phyloP scores from a whole-genome alignment of 108 stramenopile species.

The Cyclotella atomus region DNA sequence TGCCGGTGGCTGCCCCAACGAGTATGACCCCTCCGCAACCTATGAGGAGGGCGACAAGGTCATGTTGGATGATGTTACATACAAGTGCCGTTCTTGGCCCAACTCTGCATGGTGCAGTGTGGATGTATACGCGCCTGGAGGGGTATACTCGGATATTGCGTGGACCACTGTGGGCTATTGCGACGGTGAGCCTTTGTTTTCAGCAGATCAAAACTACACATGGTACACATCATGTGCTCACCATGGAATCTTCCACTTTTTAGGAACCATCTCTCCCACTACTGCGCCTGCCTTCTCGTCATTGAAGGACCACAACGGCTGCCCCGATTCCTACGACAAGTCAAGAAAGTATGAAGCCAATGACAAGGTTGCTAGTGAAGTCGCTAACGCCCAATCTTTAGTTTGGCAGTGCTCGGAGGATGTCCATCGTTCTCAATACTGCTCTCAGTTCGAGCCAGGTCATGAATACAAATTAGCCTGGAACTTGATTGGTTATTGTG shows the following conservation, averaged over 20 bases:
- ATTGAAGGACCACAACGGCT: not conserved
- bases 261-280: slow-evolving; percentile 1
- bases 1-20: slow-evolving; percentile 10
- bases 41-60: slow-evolving; percentile 17
- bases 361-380: no score
- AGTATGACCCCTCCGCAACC: not conserved
- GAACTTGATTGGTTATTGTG: slow-evolving; percentile 4
- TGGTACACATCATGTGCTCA: no score
- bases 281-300: not conserved
- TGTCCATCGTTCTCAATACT: not conserved
- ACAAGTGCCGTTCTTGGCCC: not conserved
- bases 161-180: not conserved
- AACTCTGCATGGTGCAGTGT: not conserved
- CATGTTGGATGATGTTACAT: not conserved
- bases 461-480: not conserved
- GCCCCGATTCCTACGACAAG: slow-evolving; percentile 8
- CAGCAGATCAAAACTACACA: no score
- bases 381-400: no score
- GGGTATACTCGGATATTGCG: not conserved
- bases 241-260: no score
- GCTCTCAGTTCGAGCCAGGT: slow-evolving; percentile 4
- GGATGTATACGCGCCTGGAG: not conserved
- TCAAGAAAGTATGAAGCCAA: not conserved
- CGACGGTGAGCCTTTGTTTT: no score
- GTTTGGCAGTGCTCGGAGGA: slow-evolving; percentile 5